Evolutionary conservation across 2,329 filamentous ascomycete genomes (phyloP).

Genomic region (Aspergillus niger): DNA sequence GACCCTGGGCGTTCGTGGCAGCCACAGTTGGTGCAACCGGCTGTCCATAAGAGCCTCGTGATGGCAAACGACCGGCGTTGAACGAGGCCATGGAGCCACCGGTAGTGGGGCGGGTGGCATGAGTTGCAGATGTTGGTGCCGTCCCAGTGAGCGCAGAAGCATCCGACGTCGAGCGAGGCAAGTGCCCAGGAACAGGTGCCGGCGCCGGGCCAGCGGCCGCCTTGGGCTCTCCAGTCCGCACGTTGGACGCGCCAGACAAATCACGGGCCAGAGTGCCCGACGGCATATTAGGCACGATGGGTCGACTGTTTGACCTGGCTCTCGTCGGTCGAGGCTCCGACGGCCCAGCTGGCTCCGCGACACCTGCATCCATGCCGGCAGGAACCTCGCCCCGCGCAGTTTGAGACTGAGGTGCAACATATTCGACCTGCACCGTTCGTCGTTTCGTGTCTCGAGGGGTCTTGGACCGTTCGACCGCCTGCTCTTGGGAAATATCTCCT

Average conservation of each 20-base stretch:
- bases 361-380: slow-evolving; percentile 10
- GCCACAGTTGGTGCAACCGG: slow-evolving; percentile 84
- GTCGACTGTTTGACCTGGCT: slow-evolving; percentile 18
- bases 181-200: slow-evolving; percentile 52
- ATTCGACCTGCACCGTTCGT: slow-evolving; percentile 94
- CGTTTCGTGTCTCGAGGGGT: slow-evolving; percentile 79
- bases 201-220: slow-evolving; percentile 33
- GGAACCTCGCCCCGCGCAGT: slow-evolving; percentile 69
- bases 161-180: slow-evolving; percentile 59
- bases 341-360: slow-evolving; percentile 21
- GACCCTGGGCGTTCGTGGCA: slow-evolving; percentile 83
- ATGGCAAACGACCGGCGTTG: slow-evolving; percentile 64
- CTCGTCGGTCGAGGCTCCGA: slow-evolving; percentile 50
- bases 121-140: slow-evolving; percentile 40
- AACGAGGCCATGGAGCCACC: slow-evolving; percentile 75
- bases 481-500: slow-evolving; percentile 70
- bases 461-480: slow-evolving; percentile 65
- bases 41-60: slow-evolving; percentile 80
- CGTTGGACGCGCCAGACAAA: slow-evolving; percentile 8
- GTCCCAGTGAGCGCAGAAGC: slow-evolving; percentile 56
- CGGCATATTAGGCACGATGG: slow-evolving; percentile 11
- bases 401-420: slow-evolving; percentile 86
- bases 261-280: slow-evolving; percentile 7
- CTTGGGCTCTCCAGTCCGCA: slow-evolving; percentile 18
- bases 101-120: slow-evolving; percentile 69